These are phyloP conservation scores for Tolypocladium capitatum DNA, from an alignment of 2,329 filamentous ascomycete species.

Conservation along the genomic window DNA sequence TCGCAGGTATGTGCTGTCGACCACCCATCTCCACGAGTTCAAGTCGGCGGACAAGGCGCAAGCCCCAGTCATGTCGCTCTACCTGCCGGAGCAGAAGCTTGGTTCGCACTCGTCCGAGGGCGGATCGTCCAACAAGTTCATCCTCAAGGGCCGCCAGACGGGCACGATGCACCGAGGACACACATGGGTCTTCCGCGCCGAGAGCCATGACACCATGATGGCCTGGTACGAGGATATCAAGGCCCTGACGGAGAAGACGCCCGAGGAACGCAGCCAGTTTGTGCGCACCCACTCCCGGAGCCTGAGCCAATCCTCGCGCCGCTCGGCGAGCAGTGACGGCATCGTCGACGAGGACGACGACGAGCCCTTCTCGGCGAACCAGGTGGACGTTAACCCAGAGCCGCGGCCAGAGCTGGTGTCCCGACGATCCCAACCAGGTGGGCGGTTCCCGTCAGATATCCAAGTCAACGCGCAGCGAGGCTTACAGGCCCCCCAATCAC, in stretches of 20 bases:
- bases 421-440: conserved; percentile 76
- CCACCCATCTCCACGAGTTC: conserved; percentile 96
- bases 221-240: conserved; percentile 94
- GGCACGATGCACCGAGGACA: conserved; percentile 79
- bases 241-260: conserved; percentile 72
- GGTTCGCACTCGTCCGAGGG: conserved; percentile 76
- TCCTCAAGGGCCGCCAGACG: conserved; percentile 90
- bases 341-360: conserved; percentile 63
- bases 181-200: conserved; percentile 59
- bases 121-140: conserved; percentile 90
- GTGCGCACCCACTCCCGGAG: conserved; percentile 72
- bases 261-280: conserved; percentile 78
- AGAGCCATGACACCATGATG: conserved; percentile 85
- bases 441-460: conserved; percentile 91
- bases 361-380: conserved; percentile 44
- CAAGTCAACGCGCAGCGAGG: conserved; percentile 66
- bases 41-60: conserved; percentile 92
- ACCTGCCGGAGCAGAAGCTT: conserved; percentile 86
- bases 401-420: conserved; percentile 37
- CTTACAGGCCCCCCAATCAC: conserved; percentile 67
- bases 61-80: conserved; percentile 90
- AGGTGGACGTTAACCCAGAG: conserved; percentile 29
- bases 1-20: conserved; percentile 79
- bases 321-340: conserved; percentile 59
- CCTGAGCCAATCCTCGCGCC: conserved; percentile 52